Conservation (phyloP, 345 rosid genomes). For the Pistacia integerrima region DNA sequence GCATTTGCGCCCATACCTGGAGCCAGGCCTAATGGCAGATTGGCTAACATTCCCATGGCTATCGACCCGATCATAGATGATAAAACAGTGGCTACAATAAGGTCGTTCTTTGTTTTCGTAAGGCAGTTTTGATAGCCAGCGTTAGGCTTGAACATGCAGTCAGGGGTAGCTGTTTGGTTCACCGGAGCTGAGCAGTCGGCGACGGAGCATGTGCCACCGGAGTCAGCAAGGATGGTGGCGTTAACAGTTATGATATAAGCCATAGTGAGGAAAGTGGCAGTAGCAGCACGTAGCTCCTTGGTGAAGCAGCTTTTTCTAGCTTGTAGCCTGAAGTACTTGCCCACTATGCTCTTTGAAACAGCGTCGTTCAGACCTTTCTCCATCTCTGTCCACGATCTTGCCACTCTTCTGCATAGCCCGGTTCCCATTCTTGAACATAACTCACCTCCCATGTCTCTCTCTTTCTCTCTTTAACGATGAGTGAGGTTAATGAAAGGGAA, state of each 20-base stretch:
- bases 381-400: slow-evolving; percentile 47
- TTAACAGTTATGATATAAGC: slow-evolving; percentile 89
- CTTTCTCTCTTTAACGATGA: background rate
- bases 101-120: slow-evolving; percentile 61
- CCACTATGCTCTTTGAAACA: slow-evolving; percentile 57
- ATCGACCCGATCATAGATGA: slow-evolving; percentile 75
- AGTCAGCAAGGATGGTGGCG: slow-evolving; percentile 77
- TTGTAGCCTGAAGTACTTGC: slow-evolving; percentile 73
- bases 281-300: slow-evolving; percentile 75
- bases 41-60: slow-evolving; percentile 81
- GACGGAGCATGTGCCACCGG: slow-evolving; percentile 78
- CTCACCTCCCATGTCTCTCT: slow-evolving; percentile 28
- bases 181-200: slow-evolving; percentile 51
- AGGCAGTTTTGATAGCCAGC: slow-evolving; percentile 69
- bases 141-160: slow-evolving; percentile 58
- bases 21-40: slow-evolving; percentile 83
- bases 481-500: background rate
- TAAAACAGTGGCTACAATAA: slow-evolving; percentile 72
- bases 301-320: slow-evolving; percentile 70
- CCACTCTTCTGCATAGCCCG: slow-evolving; percentile 22
- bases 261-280: slow-evolving; percentile 96
- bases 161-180: slow-evolving; percentile 46
- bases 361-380: slow-evolving; percentile 59
- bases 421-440: slow-evolving; percentile 28
- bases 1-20: slow-evolving; percentile 94